Conservation (phyloP, 1,284 basidiomycete genomes). For the Ustilago hordei region DNA sequence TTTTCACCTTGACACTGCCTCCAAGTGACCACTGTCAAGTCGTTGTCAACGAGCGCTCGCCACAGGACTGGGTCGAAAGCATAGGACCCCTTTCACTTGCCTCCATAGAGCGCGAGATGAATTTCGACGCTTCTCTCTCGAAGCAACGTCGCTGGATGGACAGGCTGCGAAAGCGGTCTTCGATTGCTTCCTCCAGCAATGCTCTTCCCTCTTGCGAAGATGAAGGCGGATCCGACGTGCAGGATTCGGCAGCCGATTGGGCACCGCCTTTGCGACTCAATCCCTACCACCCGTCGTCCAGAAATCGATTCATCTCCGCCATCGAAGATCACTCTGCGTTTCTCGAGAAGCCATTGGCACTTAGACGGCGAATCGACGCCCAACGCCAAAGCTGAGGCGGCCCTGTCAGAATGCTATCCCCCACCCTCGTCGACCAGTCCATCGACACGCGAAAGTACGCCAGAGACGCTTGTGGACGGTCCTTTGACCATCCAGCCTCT, state of each 20-base stretch:
- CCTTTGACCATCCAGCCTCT: background rate
- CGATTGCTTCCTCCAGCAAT: background rate
- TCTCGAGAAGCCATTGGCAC: background rate
- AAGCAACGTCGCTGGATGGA: constrained; percentile 28
- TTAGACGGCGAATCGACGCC: background rate
- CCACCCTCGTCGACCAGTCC: background rate
- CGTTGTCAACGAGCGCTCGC: background rate
- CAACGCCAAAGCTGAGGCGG: background rate
- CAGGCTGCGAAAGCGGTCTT: background rate
- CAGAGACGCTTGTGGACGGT: background rate
- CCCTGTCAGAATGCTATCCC: background rate
- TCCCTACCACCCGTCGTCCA: constrained; percentile 16
- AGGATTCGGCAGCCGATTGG: constrained; percentile 4
- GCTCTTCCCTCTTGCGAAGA: background rate
- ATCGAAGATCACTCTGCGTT: background rate
- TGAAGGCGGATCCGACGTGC: background rate
- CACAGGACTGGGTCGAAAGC: constrained; percentile 8
- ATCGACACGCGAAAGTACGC: background rate
- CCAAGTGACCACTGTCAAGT: constrained; percentile 3
- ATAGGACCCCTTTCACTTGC: constrained; percentile 17
- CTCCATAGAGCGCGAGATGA: constrained; percentile 29
- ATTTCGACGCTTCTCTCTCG: constrained; percentile 13
- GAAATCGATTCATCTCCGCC: background rate
- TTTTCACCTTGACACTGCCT: background rate
- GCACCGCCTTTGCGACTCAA: constrained; percentile 13